Conservation (phyloP, 2,329 filamentous ascomycete species). For the Sporothrix luriei region DNA sequence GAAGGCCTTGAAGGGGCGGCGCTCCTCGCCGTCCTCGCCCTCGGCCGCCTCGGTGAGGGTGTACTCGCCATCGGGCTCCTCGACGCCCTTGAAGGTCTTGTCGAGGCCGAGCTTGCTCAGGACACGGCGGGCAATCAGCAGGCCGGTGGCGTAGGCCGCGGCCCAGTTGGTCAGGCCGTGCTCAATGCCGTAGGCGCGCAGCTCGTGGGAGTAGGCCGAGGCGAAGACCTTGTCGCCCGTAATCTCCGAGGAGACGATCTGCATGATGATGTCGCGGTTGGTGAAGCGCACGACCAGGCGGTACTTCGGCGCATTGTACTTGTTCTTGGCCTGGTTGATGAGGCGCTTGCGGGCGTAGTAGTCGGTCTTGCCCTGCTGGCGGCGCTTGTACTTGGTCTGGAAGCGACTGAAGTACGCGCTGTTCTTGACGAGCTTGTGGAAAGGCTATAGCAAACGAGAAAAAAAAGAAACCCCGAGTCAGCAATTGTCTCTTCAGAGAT, state of each 20-base stretch:
- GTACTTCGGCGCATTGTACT: conserved; percentile 99
- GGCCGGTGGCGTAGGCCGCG: conserved; percentile 93
- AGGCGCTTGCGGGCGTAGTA: conserved; percentile 99
- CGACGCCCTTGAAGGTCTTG: conserved; percentile 90
- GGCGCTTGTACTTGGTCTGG: conserved; percentile 99
- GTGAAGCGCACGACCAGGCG: conserved; percentile 98
- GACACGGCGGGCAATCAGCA: conserved; percentile 93
- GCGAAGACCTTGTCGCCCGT: conserved; percentile 95
- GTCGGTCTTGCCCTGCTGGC: conserved; percentile 96
- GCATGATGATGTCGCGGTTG: conserved; percentile 98
- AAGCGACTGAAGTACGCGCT: conserved; percentile 99
- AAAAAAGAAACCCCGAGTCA: conserved; percentile 76
- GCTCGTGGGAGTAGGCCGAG: conserved; percentile 94
- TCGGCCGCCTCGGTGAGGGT: conserved; percentile 91
- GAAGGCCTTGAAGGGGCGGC: conserved; percentile 99
- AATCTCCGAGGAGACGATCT: conserved; percentile 97
- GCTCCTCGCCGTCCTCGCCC: conserved; percentile 78
- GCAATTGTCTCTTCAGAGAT: conserved; percentile 99
- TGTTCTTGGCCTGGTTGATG: conserved; percentile 99
- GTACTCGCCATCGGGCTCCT: conserved; percentile 97
- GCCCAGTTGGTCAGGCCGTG: conserved; percentile 99
- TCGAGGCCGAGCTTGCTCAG: conserved; percentile 97
- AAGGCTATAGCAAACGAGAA: conserved; percentile 64
- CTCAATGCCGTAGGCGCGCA: conserved; percentile 94
- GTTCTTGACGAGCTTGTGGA: conserved; percentile 96